phyloP scores from a whole-genome alignment of 1,284 basidiomycete species.

The Tylopilus sp. region DNA sequence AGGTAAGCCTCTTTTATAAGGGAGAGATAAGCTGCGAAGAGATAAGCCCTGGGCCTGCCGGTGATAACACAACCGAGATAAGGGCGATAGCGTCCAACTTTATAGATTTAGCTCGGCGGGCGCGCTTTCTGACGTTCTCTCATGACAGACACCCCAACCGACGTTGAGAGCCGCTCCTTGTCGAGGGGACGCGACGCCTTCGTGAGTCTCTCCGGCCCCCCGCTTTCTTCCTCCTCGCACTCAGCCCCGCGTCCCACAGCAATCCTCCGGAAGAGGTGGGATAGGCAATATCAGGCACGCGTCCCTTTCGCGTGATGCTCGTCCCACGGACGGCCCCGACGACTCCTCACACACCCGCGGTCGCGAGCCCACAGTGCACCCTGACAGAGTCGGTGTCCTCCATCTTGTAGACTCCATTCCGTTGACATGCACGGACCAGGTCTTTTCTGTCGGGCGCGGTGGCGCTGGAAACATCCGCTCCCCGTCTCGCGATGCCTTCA shows the following conservation, averaged over 20 bases:
- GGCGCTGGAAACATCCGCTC: slow-evolving; percentile 72
- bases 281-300: slow-evolving; percentile 57
- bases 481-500: slow-evolving; percentile 43
- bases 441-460: slow-evolving; percentile 67
- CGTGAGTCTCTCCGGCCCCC: slow-evolving; percentile 23
- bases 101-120: background rate
- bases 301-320: slow-evolving; percentile 40
- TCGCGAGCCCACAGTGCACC: slow-evolving; percentile 45
- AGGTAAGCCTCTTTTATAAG: slow-evolving; percentile 21
- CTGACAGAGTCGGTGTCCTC: slow-evolving; percentile 30
- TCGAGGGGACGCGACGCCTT: slow-evolving; percentile 43
- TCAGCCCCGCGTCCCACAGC: slow-evolving; percentile 26
- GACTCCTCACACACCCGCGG: slow-evolving; percentile 45
- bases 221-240: no score
- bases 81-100: background rate
- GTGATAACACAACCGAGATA: slow-evolving; percentile 24
- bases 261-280: slow-evolving; percentile 64
- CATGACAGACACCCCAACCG: slow-evolving; percentile 26
- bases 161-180: slow-evolving; percentile 33
- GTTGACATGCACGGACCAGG: slow-evolving; percentile 26
- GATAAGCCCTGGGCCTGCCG: slow-evolving; percentile 18
- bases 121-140: background rate
- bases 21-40: slow-evolving; percentile 17
- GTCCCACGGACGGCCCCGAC: slow-evolving; percentile 38
- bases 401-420: slow-evolving; percentile 24